Percentiles rank a stretch among this genome's conserved stretches.
phyloP scores from a whole-genome alignment of 2,329 filamentous ascomycete species.

The Alternaria burnsii region DNA sequence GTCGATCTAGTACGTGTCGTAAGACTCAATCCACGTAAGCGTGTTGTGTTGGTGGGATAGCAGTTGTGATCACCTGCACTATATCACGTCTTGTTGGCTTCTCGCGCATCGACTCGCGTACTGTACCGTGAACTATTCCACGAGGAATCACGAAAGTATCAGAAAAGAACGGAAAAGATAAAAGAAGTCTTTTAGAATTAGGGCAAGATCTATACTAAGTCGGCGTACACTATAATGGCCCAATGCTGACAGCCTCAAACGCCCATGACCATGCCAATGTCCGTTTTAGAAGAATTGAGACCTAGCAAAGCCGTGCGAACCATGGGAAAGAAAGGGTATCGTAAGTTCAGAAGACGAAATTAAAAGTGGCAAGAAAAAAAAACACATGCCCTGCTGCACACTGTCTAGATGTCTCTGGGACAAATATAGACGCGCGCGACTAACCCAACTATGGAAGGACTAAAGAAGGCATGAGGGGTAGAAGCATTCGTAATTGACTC shows the following conservation, averaged over 20 bases:
- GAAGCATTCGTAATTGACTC: slow-evolving; percentile 14
- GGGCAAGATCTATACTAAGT: background rate
- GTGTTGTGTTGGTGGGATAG: slow-evolving; percentile 14
- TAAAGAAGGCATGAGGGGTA: slow-evolving; percentile 6
- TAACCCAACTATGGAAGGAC: slow-evolving; percentile 1
- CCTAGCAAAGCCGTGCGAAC: background rate
- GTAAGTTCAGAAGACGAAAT: slow-evolving; percentile 7
- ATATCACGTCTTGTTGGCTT: background rate
- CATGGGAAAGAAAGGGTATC: slow-evolving; percentile 23
- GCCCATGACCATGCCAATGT: slow-evolving; percentile 5
- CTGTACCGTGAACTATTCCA: background rate
- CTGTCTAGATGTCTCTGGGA: background rate
- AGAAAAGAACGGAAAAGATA: background rate
- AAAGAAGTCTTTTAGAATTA: background rate
- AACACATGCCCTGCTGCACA: background rate
- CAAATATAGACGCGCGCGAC: slow-evolving; percentile 9
- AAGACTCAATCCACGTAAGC: background rate
- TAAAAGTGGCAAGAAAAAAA: slow-evolving; percentile 4
- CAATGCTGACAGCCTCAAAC: background rate
- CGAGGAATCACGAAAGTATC: background rate
- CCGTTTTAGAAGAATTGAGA: background rate
- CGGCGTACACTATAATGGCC: background rate
- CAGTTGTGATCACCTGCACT: background rate
- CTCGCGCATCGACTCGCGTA: background rate
- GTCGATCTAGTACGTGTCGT: background rate